Base-by-base conservation (phyloP, 768 basidiomycete genomes). In the Dendrothele bispora region DNA sequence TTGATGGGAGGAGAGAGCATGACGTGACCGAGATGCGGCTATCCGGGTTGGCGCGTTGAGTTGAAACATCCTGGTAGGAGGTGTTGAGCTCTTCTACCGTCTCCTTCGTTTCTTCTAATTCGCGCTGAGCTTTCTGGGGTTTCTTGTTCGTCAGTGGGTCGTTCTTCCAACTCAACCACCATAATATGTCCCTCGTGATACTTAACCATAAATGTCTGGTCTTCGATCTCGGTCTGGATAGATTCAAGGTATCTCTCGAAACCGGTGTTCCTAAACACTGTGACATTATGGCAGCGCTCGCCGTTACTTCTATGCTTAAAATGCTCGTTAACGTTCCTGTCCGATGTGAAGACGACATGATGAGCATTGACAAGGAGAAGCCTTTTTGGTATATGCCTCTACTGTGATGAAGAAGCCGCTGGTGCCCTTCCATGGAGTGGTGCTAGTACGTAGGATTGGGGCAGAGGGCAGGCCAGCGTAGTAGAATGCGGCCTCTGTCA, bases 1-100 rank as follows among this genome's bases (percentile, higher is more conserved):
- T 11, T 26, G 48, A 67, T 48, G 41, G 61, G 62, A 41, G 64
- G 64, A 18, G 64, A 58, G 17, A 52, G 48, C 43, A 57, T 18
- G 35, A 67, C 53, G 39, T 68, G 54, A n/a, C 67, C 65, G 66
- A 24, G 38, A 62, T 29, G 28, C 62, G 62, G 11, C 49, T 56
- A 11, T 48, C 28, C 22, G 25, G 12, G 41, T 29, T 39, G 8
- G 17, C 18, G 64, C 64, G 65, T 50, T 58, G n/a, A 14, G n/a
- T 49, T 30, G 46, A 57, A 48, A 7, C 32, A n/a, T n/a, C n/a
- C n/a, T n/a, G n/a, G n/a, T n/a, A n/a, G n/a, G n/a, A n/a, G n/a
- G n/a, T n/a, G n/a, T n/a, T n/a, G n/a, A n/a, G n/a, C n/a, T n/a
- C 53, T n/a, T 32, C 35, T 26, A 51, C 46, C 34, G 46, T 52